Conservation (phyloP, 2,329 filamentous ascomycete genomes). For the Diaporthe sp. region DNA sequence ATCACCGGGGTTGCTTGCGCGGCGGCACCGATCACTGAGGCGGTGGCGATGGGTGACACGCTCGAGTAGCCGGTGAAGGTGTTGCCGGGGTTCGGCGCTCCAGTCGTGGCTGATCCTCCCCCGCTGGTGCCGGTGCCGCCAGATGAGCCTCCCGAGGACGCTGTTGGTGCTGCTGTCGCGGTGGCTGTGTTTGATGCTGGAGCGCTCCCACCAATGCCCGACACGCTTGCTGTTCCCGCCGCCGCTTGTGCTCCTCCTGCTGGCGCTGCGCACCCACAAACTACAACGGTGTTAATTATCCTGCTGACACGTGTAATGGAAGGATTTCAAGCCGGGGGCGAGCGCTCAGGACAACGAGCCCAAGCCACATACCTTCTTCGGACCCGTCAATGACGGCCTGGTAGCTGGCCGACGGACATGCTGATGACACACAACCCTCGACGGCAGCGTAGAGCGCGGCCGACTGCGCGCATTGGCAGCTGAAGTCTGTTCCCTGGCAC, state of each 20-base stretch:
- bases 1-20: slow-evolving; percentile 33
- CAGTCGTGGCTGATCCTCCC: slow-evolving; percentile 19
- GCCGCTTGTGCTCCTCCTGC: slow-evolving; percentile 6
- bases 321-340: not conserved
- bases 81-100: not conserved
- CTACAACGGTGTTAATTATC: slow-evolving; percentile 14
- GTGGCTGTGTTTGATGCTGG: slow-evolving; percentile 33
- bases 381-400: slow-evolving; percentile 52
- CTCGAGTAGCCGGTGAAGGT: slow-evolving; percentile 40
- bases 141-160: not conserved
- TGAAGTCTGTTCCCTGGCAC: slow-evolving; percentile 50
- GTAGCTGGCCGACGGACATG: slow-evolving; percentile 46
- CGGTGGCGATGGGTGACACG: slow-evolving; percentile 38
- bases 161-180: not conserved
- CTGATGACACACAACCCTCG: slow-evolving; percentile 49
- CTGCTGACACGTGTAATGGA: not conserved
- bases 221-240: slow-evolving; percentile 32
- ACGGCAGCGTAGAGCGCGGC: slow-evolving; percentile 50
- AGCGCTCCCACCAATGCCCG: not conserved
- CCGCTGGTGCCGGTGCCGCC: not conserved
- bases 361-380: slow-evolving; percentile 44
- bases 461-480: slow-evolving; percentile 50
- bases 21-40: slow-evolving; percentile 35
- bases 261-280: slow-evolving; percentile 39
- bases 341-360: not conserved